Percentiles rank a stretch among this genome's conserved stretches.
Conservation (phyloP, 169 alveolate species). For the Besnoitia besnoiti region DNA sequence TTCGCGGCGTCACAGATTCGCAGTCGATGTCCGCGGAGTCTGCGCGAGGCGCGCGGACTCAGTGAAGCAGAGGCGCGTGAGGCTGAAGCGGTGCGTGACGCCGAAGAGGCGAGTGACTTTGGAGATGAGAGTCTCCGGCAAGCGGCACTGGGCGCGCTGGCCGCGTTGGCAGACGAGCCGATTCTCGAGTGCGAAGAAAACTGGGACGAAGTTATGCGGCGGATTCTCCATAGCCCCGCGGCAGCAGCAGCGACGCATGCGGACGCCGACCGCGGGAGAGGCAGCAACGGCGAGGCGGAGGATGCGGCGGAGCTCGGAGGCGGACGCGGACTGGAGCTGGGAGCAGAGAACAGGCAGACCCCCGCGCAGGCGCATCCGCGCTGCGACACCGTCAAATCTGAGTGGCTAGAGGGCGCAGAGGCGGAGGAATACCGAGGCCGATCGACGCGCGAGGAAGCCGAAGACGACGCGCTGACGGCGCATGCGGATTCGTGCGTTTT, state of each 20-base stretch:
- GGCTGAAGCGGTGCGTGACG: neutral
- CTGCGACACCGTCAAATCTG: no score
- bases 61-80: neutral
- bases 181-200: neutral
- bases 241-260: slow-evolving; percentile 12
- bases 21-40: neutral
- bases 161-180: neutral
- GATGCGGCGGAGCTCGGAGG: no score
- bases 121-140: neutral
- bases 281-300: no score
- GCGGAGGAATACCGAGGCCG: no score
- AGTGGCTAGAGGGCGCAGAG: no score
- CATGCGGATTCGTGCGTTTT: no score
- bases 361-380: no score
- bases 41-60: neutral
- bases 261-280: no score
- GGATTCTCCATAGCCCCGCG: neutral
- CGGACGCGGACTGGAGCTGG: no score
- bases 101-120: neutral
- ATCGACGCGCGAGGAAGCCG: no score
- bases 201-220: neutral
- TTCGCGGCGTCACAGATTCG: neutral
- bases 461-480: no score
- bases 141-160: neutral
- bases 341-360: neutral